Conservation (phyloP, 805 yeast species). For the Candida ipomoeae region DNA sequence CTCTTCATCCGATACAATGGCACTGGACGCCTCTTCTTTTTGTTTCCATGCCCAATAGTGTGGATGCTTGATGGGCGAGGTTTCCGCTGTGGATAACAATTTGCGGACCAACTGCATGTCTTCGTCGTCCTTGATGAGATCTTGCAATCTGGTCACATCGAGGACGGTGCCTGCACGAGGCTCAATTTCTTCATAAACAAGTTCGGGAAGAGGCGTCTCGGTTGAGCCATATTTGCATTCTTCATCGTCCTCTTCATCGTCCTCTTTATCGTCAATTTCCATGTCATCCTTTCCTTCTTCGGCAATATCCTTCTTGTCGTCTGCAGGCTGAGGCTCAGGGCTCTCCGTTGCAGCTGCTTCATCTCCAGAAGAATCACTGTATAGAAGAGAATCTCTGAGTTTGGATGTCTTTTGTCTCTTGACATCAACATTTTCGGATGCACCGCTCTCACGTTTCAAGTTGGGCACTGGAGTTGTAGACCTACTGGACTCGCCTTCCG, state of each 20-base stretch:
- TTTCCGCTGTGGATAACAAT: slow-evolving; percentile 28
- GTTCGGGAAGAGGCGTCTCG: slow-evolving; percentile 40
- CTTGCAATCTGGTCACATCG: slow-evolving; percentile 50
- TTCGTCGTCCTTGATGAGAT: slow-evolving; percentile 65
- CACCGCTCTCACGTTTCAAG: slow-evolving; percentile 28
- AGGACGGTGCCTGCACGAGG: slow-evolving; percentile 21
- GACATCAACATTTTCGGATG: slow-evolving; percentile 13
- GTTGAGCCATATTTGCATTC: slow-evolving; percentile 49
- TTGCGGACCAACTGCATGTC: slow-evolving; percentile 55
- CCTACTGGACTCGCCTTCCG: slow-evolving; percentile 34
- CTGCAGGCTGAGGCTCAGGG: slow-evolving; percentile 15
- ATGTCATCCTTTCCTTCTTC: slow-evolving; percentile 9
- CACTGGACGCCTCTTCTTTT: slow-evolving; percentile 24
- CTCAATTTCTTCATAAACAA: slow-evolving; percentile 51
- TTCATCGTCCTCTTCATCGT: slow-evolving; percentile 22
- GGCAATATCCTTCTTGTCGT: slow-evolving; percentile 15
- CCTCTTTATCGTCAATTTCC: slow-evolving; percentile 10
- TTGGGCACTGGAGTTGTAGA: slow-evolving; percentile 31
- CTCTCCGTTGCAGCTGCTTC: slow-evolving; percentile 9
- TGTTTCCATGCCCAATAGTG: slow-evolving; percentile 69
- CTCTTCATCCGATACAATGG: slow-evolving; percentile 25
- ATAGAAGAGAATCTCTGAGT: slow-evolving; percentile 27
- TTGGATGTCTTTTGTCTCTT: slow-evolving; percentile 26
- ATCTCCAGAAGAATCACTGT: slow-evolving; percentile 27
- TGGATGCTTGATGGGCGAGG: slow-evolving; percentile 31